Evolutionary conservation across 2,329 filamentous ascomycete species (phyloP).

Genomic region (Venturia carpophila): DNA sequence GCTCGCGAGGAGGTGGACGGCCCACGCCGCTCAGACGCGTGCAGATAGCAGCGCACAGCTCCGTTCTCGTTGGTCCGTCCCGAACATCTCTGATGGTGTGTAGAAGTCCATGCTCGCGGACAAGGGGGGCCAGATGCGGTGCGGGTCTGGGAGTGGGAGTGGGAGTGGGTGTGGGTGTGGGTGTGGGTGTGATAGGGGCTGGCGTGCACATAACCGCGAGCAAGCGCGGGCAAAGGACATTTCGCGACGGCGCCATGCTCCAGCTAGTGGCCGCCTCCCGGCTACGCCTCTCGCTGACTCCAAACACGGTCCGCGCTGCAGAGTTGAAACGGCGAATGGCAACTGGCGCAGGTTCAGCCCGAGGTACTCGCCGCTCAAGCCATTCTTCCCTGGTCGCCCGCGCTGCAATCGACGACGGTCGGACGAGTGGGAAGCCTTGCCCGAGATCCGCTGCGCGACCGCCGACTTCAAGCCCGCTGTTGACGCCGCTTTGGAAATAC

Average conservation of each 20-base stretch:
- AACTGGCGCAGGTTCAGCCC: no score
- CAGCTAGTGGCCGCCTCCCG: background rate
- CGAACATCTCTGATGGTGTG: background rate
- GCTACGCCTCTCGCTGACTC: background rate
- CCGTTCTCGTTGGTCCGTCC: conserved; percentile 3
- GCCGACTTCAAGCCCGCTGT: background rate
- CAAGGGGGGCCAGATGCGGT: background rate
- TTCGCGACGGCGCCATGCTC: no score
- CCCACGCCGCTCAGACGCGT: background rate
- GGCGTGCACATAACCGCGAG: background rate
- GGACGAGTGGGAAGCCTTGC: background rate
- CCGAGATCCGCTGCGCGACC: background rate
- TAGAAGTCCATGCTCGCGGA: background rate
- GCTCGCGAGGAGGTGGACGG: background rate
- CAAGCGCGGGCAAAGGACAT: conserved; percentile 2
- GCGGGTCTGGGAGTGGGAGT: background rate
- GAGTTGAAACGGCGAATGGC: background rate
- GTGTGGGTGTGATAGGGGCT: background rate
- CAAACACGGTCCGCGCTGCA: background rate
- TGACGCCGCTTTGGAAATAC: conserved; percentile 6
- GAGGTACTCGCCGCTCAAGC: background rate
- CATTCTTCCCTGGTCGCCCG: background rate
- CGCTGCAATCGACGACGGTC: background rate
- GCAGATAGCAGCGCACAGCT: conserved; percentile 12
- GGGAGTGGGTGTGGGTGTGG: background rate